A percentile compares a stretch with the other conserved stretches of the same genome.
These are phyloP conservation scores for Aspergillus brunneoviolaceus DNA, from an alignment of 2,329 filamentous ascomycete species.

Conservation along the genomic window DNA sequence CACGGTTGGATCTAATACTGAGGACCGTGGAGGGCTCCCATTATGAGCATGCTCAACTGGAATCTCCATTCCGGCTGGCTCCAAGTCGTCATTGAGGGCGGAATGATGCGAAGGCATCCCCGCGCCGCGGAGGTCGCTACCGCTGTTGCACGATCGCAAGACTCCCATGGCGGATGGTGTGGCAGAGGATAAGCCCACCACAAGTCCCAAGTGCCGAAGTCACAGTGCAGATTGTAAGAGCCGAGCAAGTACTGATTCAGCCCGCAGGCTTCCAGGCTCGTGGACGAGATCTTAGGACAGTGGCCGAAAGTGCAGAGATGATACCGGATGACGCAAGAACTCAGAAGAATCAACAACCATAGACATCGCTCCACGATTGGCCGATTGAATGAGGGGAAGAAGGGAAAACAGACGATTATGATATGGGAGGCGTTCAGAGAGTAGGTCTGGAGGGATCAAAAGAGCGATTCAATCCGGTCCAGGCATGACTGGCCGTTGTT, in stretches of 20 bases:
- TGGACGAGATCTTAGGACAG: not conserved
- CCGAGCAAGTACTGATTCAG: not conserved
- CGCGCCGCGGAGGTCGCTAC: conserved; percentile 29
- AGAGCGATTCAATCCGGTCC: conserved; percentile 3
- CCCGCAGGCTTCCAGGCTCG: conserved; percentile 1
- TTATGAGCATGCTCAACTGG: conserved; percentile 30
- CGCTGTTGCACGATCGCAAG: conserved; percentile 30
- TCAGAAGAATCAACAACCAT: conserved; percentile 10
- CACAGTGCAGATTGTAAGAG: not conserved
- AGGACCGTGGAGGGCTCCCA: conserved; percentile 27
- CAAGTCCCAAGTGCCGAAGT: conserved; percentile 4
- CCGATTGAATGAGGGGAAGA: conserved; percentile 1
- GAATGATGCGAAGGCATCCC: conserved; percentile 24
- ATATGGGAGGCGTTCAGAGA: not conserved
- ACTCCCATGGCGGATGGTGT: conserved; percentile 26
- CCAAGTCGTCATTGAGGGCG: conserved; percentile 23
- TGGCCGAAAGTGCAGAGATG: conserved; percentile 6
- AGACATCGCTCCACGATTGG: conserved; percentile 14
- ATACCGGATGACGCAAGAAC: conserved; percentile 22
- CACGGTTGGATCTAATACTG: conserved; percentile 29
- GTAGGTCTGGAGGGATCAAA: not conserved
- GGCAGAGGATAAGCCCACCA: not conserved
- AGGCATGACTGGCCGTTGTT: conserved; percentile 3
- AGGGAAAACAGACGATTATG: not conserved
- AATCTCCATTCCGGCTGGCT: conserved; percentile 22